Conservation (phyloP, 2,329 filamentous ascomycete genomes). For the Dryadomyces quercivorus region DNA sequence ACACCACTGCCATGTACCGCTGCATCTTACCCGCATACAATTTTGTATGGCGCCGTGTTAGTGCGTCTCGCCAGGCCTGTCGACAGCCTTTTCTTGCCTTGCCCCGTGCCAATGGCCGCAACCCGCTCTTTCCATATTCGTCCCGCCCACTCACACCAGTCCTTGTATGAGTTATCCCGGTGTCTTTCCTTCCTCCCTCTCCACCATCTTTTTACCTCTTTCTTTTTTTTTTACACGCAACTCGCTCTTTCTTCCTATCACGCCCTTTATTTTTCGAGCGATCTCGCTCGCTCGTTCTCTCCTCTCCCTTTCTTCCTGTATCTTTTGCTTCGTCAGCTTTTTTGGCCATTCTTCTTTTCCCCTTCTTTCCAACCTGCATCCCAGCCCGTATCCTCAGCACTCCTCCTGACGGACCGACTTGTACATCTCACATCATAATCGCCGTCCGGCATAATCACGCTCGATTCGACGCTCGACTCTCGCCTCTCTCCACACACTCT, state of each 20-base stretch:
- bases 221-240: conserved; percentile 4
- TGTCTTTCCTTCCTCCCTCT: conserved; percentile 4
- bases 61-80: neutral
- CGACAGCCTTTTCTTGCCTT: conserved; percentile 5
- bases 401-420: neutral
- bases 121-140: conserved; percentile 8
- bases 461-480: neutral
- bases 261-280: neutral
- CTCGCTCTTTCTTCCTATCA: neutral
- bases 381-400: neutral
- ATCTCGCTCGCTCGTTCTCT: neutral
- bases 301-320: neutral
- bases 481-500: neutral
- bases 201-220: conserved; percentile 5
- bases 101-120: conserved; percentile 5
- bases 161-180: conserved; percentile 2
- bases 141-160: conserved; percentile 4
- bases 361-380: neutral
- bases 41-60: neutral
- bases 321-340: neutral
- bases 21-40: neutral
- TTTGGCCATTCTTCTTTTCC: neutral
- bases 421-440: neutral
- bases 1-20: neutral
- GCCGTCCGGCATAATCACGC: neutral